Evolutionary conservation across 2,329 filamentous ascomycete species (phyloP).

Genomic region (Fusarium zealandicum): DNA sequence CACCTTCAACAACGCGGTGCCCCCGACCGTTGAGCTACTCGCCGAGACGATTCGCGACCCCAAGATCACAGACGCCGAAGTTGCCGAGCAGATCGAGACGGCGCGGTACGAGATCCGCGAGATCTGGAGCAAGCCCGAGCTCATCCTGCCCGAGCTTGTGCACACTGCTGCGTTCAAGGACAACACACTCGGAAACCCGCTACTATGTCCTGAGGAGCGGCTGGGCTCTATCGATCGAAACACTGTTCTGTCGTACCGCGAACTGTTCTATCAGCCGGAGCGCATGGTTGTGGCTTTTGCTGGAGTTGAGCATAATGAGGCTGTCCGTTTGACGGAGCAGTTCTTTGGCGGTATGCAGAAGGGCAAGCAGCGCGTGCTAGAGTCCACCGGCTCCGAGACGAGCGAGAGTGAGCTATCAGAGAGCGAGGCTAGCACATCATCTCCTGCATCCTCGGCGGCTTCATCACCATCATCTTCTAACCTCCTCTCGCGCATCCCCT

Average conservation of each 20-base stretch:
- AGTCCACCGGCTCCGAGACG: conserved; percentile 66
- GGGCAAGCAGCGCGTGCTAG: conserved; percentile 55
- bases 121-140: conserved; percentile 96
- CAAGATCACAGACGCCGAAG: conserved; percentile 83
- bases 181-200: conserved; percentile 92
- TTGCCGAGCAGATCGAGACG: conserved; percentile 85
- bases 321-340: conserved; percentile 79
- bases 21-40: conserved; percentile 80
- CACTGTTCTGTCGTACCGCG: conserved; percentile 79
- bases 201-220: conserved; percentile 88
- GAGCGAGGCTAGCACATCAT: conserved; percentile 45
- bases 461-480: conserved; percentile 59
- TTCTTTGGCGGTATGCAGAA: conserved; percentile 91
- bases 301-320: conserved; percentile 82
- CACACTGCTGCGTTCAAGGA: conserved; percentile 96
- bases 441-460: conserved; percentile 46
- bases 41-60: conserved; percentile 94
- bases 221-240: conserved; percentile 75
- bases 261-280: conserved; percentile 86
- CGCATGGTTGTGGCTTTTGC: conserved; percentile 95
- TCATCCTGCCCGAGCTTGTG: conserved; percentile 93
- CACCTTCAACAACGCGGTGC: conserved; percentile 93
- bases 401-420: conserved; percentile 51
- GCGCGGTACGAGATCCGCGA: conserved; percentile 95
- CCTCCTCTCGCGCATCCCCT: conserved; percentile 83